Evolutionary conservation across 441 rosid genomes (phyloP).

Genomic region (Syzygium syzygioides): DNA sequence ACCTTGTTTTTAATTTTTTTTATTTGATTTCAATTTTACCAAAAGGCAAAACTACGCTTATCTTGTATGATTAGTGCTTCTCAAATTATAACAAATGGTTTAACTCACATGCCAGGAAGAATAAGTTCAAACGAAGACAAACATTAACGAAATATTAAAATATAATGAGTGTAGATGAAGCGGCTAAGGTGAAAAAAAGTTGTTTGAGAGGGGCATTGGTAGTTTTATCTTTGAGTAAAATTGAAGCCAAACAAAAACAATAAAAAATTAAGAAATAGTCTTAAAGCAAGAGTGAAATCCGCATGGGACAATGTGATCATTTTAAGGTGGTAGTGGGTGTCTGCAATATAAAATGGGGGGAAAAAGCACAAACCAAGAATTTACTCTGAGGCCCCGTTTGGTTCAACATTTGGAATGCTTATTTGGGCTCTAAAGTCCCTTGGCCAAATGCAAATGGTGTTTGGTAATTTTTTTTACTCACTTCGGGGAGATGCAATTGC

Average conservation of each 20-base stretch:
- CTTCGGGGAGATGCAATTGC: too few species aligned
- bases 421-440: too few species aligned
- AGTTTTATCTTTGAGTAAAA: neutral
- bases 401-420: too few species aligned
- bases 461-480: too few species aligned
- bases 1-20: neutral
- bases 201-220: neutral
- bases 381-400: neutral
- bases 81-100: neutral
- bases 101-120: neutral
- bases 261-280: neutral
- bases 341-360: neutral
- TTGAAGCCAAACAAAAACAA: neutral
- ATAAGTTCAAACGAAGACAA: neutral
- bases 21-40: neutral
- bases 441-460: too few species aligned
- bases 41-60: neutral
- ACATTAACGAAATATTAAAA: neutral
- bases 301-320: neutral
- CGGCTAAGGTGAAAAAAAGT: neutral
- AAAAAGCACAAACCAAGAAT: neutral
- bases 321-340: neutral
- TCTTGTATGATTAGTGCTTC: neutral
- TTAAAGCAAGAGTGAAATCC: neutral
- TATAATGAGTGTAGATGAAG: neutral